phyloP scores from a whole-genome alignment of 176 grass and related monocot species.

The Leersia perrieri region DNA sequence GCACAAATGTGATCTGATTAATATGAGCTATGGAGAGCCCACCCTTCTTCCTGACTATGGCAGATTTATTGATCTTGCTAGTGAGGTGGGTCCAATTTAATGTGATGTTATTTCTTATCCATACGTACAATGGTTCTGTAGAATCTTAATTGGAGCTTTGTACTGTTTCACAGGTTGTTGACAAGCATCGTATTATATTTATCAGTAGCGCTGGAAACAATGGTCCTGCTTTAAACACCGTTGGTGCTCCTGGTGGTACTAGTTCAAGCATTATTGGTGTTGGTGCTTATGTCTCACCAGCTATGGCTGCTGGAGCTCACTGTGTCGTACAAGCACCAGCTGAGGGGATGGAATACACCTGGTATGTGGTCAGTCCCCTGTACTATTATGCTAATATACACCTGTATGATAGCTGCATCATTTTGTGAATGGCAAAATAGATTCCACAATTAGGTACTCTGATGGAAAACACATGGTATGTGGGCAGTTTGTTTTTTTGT shows the following conservation, averaged over 20 bases:
- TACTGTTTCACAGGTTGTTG: conserved; percentile 67
- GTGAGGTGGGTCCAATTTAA: conserved; percentile 66
- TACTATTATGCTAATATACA: background rate
- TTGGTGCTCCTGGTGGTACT: conserved; percentile 94
- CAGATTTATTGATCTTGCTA: conserved; percentile 94
- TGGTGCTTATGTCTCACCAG: conserved; percentile 97
- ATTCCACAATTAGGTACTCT: background rate
- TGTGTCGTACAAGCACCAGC: conserved; percentile 80
- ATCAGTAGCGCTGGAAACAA: conserved; percentile 93
- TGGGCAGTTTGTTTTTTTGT: too few relatives aligned
- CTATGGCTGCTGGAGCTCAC: conserved; percentile 98
- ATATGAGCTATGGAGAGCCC: conserved; percentile 98
- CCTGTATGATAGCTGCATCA: background rate
- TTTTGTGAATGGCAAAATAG: background rate
- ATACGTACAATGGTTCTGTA: conserved; percentile 20
- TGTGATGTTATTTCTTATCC: conserved; percentile 20
- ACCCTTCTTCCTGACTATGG: conserved; percentile 97
- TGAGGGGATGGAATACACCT: conserved; percentile 95
- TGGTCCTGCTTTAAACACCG: conserved; percentile 89
- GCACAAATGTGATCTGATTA: conserved; percentile 99
- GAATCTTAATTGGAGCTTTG: conserved; percentile 33
- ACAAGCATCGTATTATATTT: conserved; percentile 92
- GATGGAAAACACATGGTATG: too few relatives aligned
- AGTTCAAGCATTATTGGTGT: conserved; percentile 94
- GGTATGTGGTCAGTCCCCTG: conserved; percentile 44